Conservation (phyloP, 2,329 filamentous ascomycete species). For the Tolypocladium paradoxum region DNA sequence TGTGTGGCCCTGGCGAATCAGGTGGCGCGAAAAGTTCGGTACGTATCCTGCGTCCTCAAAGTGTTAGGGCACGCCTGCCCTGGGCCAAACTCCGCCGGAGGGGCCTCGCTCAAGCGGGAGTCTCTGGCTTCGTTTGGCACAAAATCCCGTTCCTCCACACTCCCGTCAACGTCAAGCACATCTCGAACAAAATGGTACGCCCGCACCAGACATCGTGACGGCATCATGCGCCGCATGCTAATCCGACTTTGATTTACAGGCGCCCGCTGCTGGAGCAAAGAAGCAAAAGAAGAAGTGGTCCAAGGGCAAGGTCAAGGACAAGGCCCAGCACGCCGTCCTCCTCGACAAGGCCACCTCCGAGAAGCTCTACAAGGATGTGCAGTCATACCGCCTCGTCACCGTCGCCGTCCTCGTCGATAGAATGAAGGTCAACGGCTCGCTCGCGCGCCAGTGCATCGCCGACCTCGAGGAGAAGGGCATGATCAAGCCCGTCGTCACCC, state of each 20-base stretch:
- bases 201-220: slow-evolving; percentile 2
- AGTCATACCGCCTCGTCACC: slow-evolving; percentile 99
- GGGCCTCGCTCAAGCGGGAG: slow-evolving; percentile 16
- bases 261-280: slow-evolving; percentile 36
- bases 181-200: slow-evolving; percentile 34
- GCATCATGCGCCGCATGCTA: slow-evolving; percentile 1
- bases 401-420: slow-evolving; percentile 97
- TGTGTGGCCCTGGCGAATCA: slow-evolving; percentile 26
- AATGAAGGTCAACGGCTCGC: slow-evolving; percentile 99
- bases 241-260: slow-evolving; percentile 15
- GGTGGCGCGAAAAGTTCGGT: slow-evolving; percentile 11
- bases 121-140: slow-evolving; percentile 15
- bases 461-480: slow-evolving; percentile 96
- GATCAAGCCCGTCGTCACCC: slow-evolving; percentile 94
- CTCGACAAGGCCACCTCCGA: slow-evolving; percentile 97
- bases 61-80: slow-evolving; percentile 32
- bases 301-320: slow-evolving; percentile 88
- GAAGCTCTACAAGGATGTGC: slow-evolving; percentile 99
- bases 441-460: slow-evolving; percentile 78
- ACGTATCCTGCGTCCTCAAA: slow-evolving; percentile 17
- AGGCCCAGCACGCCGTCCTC: slow-evolving; percentile 98
- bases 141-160: slow-evolving; percentile 23
- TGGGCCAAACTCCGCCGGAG: slow-evolving; percentile 19
- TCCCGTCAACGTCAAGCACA: slow-evolving; percentile 28
- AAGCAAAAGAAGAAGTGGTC: slow-evolving; percentile 44